phyloP scores from a whole-genome alignment of 164 flowering plant species.

The Protea cynaroides region DNA sequence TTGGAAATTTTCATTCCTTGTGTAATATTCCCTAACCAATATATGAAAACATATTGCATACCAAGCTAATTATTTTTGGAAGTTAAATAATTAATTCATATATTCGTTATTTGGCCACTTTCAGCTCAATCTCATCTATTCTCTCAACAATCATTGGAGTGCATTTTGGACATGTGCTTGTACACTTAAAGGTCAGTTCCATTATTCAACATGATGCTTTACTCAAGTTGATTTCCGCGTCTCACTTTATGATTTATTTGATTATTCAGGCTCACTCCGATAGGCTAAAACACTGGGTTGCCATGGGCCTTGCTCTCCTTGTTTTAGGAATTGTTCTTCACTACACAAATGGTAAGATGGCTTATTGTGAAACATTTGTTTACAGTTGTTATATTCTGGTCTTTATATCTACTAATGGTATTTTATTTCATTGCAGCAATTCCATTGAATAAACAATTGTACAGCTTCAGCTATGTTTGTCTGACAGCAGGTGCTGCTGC shows the following conservation, averaged over 20 bases:
- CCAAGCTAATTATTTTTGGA: too few species aligned
- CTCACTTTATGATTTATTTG: background rate
- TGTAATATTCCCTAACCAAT: background rate
- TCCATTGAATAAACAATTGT: slow-evolving; percentile 82
- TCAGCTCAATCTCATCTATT: slow-evolving; percentile 82
- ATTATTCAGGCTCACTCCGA: slow-evolving; percentile 48
- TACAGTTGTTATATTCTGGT: background rate
- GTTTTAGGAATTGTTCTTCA: slow-evolving; percentile 60
- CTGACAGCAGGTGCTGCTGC: slow-evolving; percentile 87
- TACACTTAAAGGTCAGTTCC: slow-evolving; percentile 62
- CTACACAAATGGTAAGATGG: slow-evolving; percentile 58
- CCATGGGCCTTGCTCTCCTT: slow-evolving; percentile 51
- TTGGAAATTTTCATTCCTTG: background rate
- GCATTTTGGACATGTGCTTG: slow-evolving; percentile 80
- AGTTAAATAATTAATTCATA: background rate
- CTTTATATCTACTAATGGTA: background rate
- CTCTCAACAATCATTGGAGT: slow-evolving; percentile 75
- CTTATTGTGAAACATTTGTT: background rate
- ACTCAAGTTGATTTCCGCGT: background rate
- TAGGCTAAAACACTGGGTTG: slow-evolving; percentile 71
- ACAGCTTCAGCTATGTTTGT: slow-evolving; percentile 81
- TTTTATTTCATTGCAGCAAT: slow-evolving; percentile 49
- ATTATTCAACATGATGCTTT: background rate
- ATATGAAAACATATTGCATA: too few species aligned
- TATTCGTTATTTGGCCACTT: slow-evolving; percentile 1